These are phyloP conservation scores for Blechomonas ayalai DNA, from an alignment of 208 protist species.

Conservation along the genomic window DNA sequence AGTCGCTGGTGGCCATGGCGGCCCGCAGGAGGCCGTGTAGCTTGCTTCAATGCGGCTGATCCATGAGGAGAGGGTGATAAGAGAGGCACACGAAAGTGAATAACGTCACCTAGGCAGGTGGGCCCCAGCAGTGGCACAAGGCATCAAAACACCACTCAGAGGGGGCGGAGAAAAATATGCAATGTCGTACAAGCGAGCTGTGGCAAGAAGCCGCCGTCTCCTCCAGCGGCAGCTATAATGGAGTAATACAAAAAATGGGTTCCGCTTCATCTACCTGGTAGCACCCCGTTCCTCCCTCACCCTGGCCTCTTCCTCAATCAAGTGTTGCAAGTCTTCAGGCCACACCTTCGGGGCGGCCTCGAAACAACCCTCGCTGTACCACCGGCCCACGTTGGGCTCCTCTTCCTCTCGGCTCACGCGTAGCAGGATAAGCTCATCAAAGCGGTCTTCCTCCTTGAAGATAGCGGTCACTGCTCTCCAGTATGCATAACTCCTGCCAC, in stretches of 20 bases:
- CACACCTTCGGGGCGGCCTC: constrained; percentile 26
- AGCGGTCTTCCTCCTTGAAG: constrained; percentile 28
- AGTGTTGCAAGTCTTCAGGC: constrained; percentile 34
- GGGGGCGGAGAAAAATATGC: background rate
- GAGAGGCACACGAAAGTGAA: no score
- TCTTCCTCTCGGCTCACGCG: no score
- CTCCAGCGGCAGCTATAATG: no score
- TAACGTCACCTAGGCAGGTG: no score
- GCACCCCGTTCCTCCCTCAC: background rate
- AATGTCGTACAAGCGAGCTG: no score
- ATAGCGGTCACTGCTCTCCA: constrained; percentile 41
- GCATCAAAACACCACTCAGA: background rate
- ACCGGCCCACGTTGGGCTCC: background rate
- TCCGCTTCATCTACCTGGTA: background rate
- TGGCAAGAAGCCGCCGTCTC: no score
- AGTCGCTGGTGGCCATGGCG: no score
- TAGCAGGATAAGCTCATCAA: constrained; percentile 39
- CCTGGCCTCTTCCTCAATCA: constrained; percentile 24
- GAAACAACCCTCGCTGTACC: constrained; percentile 14
- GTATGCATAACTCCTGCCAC: constrained; percentile 27
- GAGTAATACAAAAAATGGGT: constrained; percentile 5
- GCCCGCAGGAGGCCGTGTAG: no score
- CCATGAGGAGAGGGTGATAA: no score
- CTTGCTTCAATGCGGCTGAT: no score
- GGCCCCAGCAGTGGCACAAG: background rate